Evolutionary conservation across 2,329 filamentous ascomycete genomes (phyloP).

Genomic region (Fonsecaea monophora): DNA sequence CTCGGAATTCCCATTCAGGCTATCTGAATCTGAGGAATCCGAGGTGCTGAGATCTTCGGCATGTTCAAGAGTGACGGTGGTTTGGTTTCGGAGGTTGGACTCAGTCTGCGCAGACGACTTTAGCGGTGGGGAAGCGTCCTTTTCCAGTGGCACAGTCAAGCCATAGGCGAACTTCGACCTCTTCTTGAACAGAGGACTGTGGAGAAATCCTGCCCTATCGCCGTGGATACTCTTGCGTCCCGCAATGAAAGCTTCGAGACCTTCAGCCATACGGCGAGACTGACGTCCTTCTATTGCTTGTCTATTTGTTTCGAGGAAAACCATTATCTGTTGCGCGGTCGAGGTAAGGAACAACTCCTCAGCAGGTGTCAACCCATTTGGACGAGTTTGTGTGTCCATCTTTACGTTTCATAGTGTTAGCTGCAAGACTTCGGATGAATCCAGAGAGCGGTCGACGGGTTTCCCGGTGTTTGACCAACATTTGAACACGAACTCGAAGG

Average conservation of each 20-base stretch:
- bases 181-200: constrained; percentile 9
- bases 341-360: constrained; percentile 41
- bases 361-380: constrained; percentile 31
- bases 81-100: background rate
- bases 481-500: background rate
- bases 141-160: background rate
- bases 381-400: constrained; percentile 39
- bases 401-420: background rate
- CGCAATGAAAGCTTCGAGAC: constrained; percentile 44
- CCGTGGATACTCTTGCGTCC: constrained; percentile 36
- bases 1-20: constrained; percentile 45
- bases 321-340: constrained; percentile 43
- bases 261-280: constrained; percentile 36
- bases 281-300: constrained; percentile 40
- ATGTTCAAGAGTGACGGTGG: constrained; percentile 5
- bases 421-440: background rate
- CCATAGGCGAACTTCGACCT: constrained; percentile 12
- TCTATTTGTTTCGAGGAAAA: constrained; percentile 43
- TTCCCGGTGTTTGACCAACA: background rate
- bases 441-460: background rate
- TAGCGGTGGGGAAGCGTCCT: background rate
- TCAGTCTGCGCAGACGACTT: background rate
- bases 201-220: constrained; percentile 41
- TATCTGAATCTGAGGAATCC: constrained; percentile 43
- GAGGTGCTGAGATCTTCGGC: constrained; percentile 21